These are phyloP conservation scores for Monosporascus sp. DNA, from an alignment of 2,329 filamentous ascomycete species.

Conservation along the genomic window DNA sequence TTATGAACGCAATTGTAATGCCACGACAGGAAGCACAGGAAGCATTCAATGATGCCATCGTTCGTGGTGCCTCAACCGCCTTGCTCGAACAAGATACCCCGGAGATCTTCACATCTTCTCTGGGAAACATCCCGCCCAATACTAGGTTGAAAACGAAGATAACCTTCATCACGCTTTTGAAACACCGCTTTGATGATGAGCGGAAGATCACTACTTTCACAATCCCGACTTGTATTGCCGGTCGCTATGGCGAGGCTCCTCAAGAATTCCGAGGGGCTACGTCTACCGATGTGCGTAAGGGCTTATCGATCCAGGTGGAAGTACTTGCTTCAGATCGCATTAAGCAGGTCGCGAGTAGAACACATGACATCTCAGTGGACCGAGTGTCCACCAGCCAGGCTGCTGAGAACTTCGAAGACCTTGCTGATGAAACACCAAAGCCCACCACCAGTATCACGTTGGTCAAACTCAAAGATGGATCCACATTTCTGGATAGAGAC, in stretches of 20 bases:
- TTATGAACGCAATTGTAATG: slow-evolving; percentile 15
- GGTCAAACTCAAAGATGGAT: slow-evolving; percentile 5
- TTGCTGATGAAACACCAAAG: not conserved
- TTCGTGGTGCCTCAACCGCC: slow-evolving; percentile 1
- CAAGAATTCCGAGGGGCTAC: slow-evolving; percentile 2
- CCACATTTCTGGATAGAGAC: slow-evolving; percentile 16
- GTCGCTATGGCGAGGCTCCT: slow-evolving; percentile 18
- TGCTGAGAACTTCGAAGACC: slow-evolving; percentile 8
- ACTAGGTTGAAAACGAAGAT: slow-evolving; percentile 19
- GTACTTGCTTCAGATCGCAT: slow-evolving; percentile 6
- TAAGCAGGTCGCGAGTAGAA: slow-evolving; percentile 12
- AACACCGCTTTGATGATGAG: slow-evolving; percentile 14
- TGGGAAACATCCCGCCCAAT: slow-evolving; percentile 20
- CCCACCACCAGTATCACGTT: not conserved
- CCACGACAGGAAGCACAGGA: slow-evolving; percentile 16
- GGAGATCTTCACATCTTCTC: slow-evolving; percentile 21
- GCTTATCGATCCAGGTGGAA: slow-evolving; percentile 11
- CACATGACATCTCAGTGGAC: slow-evolving; percentile 14
- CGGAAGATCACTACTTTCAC: slow-evolving; percentile 14
- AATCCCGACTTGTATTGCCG: slow-evolving; percentile 21
- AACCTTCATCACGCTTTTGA: slow-evolving; percentile 19
- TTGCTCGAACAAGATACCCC: slow-evolving; percentile 21
- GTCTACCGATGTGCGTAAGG: not conserved
- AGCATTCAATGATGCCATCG: slow-evolving; percentile 8
- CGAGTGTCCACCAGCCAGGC: slow-evolving; percentile 2